These are phyloP conservation scores for Panicum hallii DNA, from an alignment of 202 grass and related monocot genomes.

Conservation along the genomic window DNA sequence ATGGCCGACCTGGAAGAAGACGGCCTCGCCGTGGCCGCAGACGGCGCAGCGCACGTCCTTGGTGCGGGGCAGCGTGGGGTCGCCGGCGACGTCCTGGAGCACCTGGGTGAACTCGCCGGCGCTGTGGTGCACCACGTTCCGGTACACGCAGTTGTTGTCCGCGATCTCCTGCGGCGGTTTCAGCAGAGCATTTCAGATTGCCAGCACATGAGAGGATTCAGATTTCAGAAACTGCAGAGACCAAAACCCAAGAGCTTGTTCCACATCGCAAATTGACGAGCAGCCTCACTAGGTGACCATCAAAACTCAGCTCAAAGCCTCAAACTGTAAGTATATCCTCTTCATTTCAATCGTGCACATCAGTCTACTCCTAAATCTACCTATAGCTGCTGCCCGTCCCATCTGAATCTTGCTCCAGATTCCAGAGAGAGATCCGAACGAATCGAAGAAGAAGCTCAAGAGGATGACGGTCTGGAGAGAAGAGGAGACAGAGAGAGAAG, in stretches of 20 bases:
- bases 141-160: conserved; percentile 71
- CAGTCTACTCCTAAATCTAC: background rate
- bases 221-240: background rate
- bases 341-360: too few species aligned
- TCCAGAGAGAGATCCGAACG: background rate
- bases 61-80: conserved; percentile 76
- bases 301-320: too few species aligned
- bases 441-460: background rate
- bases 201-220: background rate
- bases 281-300: background rate
- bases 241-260: background rate
- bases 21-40: conserved; percentile 75
- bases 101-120: conserved; percentile 76
- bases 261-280: background rate
- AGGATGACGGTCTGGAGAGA: background rate
- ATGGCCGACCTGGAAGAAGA: conserved; percentile 72
- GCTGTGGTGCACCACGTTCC: conserved; percentile 78
- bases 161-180: conserved; percentile 60
- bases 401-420: background rate
- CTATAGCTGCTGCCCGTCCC: background rate
- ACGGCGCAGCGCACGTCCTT: conserved; percentile 62
- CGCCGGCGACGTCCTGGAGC: conserved; percentile 69
- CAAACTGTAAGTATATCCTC: background rate
- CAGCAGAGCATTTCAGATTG: conserved; percentile 18
- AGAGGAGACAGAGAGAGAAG: background rate